These are phyloP conservation scores for Basidiobolus meristosporus DNA, from an alignment of 371 early-diverging fungal species.

Conservation along the genomic window DNA sequence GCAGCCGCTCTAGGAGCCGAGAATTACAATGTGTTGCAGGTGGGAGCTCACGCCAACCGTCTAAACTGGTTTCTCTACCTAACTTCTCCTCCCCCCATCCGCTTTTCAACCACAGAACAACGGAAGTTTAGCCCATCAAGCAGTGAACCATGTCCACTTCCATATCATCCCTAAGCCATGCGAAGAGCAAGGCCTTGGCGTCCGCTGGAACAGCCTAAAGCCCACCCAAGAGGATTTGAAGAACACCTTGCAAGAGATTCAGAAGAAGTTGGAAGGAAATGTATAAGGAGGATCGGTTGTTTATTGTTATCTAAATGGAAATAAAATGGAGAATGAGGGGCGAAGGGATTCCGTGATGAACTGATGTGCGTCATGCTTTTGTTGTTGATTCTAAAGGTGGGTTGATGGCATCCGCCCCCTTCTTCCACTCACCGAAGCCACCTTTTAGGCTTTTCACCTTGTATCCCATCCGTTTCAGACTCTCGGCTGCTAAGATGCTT, in stretches of 20 bases:
- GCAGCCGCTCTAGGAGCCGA: constrained; percentile 42
- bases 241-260: constrained; percentile 10
- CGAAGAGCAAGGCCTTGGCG: constrained; percentile 4
- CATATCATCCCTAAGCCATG: constrained; percentile 10
- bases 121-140: constrained; percentile 53
- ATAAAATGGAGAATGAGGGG: no score
- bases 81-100: background rate
- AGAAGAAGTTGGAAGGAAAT: constrained; percentile 10
- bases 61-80: background rate
- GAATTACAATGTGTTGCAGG: constrained; percentile 86
- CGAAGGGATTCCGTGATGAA: no score
- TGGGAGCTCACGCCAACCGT: constrained; percentile 10
- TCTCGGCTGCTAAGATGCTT: constrained; percentile 29
- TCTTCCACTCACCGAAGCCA: constrained; percentile 5
- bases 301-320: no score
- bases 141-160: constrained; percentile 8
- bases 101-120: constrained; percentile 37
- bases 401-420: constrained; percentile 1
- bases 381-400: no score
- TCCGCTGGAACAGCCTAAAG: constrained; percentile 9
- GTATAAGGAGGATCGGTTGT: no score
- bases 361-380: no score
- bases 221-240: constrained; percentile 15
- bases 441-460: constrained; percentile 6
- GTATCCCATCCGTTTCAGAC: constrained; percentile 30